Percentiles rank a stretch among this genome's conserved stretches.
These are phyloP conservation scores for Tarenaya hassleriana DNA, from an alignment of 345 rosid genomes.

Conservation along the genomic window DNA sequence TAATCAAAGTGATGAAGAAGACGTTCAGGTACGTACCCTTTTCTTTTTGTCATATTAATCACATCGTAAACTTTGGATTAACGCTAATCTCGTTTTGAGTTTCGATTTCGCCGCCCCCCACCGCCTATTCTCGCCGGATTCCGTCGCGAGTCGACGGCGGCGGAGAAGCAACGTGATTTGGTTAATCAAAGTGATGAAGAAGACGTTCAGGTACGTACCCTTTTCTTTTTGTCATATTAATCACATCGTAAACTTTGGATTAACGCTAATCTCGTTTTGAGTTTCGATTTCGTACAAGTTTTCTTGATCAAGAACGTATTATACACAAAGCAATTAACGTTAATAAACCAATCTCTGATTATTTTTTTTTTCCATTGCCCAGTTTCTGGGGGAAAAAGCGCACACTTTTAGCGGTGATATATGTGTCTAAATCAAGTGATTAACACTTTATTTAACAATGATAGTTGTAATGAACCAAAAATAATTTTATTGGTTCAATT, in stretches of 20 bases:
- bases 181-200: constrained; percentile 27
- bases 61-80: neutral
- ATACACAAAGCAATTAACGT: too few relatives aligned
- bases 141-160: constrained; percentile 38
- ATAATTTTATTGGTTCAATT: too few relatives aligned
- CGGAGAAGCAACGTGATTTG: constrained; percentile 32
- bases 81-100: neutral
- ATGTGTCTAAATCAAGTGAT: too few relatives aligned
- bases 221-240: neutral
- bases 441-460: too few relatives aligned
- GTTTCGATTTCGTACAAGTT: too few relatives aligned
- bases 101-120: neutral
- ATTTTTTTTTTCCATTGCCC: too few relatives aligned
- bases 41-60: neutral
- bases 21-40: constrained; percentile 21
- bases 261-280: constrained; percentile 1
- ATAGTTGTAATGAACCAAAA: too few relatives aligned
- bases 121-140: neutral
- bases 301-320: too few relatives aligned
- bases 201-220: constrained; percentile 27
- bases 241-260: neutral
- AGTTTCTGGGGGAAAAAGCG: too few relatives aligned
- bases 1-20: constrained; percentile 29
- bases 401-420: too few relatives aligned
- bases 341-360: too few relatives aligned